Conservation (phyloP, 768 basidiomycete genomes). For the Pluteus cervinus region DNA sequence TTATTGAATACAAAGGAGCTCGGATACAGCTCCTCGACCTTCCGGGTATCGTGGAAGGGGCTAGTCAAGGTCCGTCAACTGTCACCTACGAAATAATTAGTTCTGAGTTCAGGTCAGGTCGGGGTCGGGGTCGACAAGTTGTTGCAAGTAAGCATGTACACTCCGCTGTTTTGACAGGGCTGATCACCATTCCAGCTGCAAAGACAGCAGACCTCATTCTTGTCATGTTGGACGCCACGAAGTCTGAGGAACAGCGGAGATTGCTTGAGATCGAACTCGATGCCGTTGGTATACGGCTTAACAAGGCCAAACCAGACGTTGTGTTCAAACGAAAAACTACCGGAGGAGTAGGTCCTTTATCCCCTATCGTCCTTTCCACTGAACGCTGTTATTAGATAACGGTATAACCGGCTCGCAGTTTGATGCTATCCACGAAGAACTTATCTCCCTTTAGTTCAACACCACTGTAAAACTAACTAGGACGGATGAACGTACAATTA, state of each 20-base stretch:
- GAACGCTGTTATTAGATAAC: conserved; percentile 53
- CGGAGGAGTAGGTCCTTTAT: conserved; percentile 64
- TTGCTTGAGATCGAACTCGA: conserved; percentile 92
- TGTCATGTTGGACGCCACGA: conserved; percentile 90
- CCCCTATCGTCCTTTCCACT: background rate
- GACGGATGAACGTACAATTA: conserved; percentile 92
- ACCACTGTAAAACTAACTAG: conserved; percentile 90
- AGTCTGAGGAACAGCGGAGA: conserved; percentile 84
- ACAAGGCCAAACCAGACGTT: conserved; percentile 86
- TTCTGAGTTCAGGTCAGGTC: too few species aligned
- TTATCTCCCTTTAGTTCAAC: too few species aligned
- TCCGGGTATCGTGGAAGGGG: conserved; percentile 93
- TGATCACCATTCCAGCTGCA: conserved; percentile 43
- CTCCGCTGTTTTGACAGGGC: background rate
- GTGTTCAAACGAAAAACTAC: conserved; percentile 92
- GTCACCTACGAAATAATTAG: too few species aligned
- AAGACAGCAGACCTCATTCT: conserved; percentile 93
- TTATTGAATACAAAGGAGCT: conserved; percentile 89
- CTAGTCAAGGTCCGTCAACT: conserved; percentile 85
- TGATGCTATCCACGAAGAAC: too few species aligned
- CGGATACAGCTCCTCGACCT: conserved; percentile 93
- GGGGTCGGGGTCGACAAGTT: conserved; percentile 93
- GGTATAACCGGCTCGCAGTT: too few species aligned
- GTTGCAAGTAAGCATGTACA: conserved; percentile 66
- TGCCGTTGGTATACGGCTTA: conserved; percentile 93